Evolutionary conservation across 208 protist species (phyloP), one percentile per base, ranked within the genome.

Genomic region (Novymonas esmeraldas): DNA sequence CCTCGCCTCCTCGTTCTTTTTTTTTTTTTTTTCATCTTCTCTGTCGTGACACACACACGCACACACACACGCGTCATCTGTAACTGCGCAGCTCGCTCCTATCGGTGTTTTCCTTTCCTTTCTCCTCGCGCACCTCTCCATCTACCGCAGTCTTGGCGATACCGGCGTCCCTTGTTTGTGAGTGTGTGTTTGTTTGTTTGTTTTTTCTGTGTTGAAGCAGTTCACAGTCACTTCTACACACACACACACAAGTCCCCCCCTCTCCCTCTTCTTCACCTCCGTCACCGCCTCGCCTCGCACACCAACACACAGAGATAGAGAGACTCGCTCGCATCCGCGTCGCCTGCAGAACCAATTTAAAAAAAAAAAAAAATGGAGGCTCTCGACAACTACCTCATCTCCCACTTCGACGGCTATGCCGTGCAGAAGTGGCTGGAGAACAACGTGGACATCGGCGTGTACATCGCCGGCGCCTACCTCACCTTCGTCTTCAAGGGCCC

Each of bases 391-490:
- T 78, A 66, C 38, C 65, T 65, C 51, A 57, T 49, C 6, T 24
- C 26, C n/a, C 39, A 57, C 45, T 79, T 50, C 57, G 64, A 82
- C 44, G 77, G 77, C 50, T 50, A 67, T 58, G 66, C 46, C 2
- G 39, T 73, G n/a, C 60, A 66, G 28, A 10, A 56, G 34, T 71
- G 63, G 52, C 76, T 92, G 48, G 36, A 11, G 22, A 54, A 74
- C 14, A 65, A 87, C 58, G 42, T 73, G 2, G 73, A 84, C 31
- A 28, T 86, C 13, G 45, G 79, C 24, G 60, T 82, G 16, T 74
- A 81, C 62, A 74, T 81, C 28, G 72, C 60, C 9, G 71, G 50
- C 14, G 45, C 72, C 10, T 92, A 92, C 71, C 66, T 90, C 10
- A 60, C 71, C 41, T 78, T 82, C 45, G 77, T 82, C 51, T 82